Evolutionary conservation across 2,329 filamentous ascomycete genomes (phyloP), one percentile per base, ranked within the genome.

Genomic region (Epichloe sylvatica): DNA sequence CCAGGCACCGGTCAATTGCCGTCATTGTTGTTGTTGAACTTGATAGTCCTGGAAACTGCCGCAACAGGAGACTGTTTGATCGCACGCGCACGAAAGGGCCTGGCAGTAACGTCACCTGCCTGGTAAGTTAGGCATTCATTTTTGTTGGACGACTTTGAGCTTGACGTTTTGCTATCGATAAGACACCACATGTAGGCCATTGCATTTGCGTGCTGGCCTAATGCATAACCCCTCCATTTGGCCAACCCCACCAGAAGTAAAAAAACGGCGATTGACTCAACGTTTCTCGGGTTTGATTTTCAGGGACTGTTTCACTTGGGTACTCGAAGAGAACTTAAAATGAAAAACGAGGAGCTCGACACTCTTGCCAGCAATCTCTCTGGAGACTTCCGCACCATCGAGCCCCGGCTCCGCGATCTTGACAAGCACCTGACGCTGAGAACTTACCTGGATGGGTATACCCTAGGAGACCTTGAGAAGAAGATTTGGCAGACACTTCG

Each of bases 371-470:
- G 66, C 59, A 70, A 70, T 57, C 69, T 81, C 52, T 66, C 69
- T 52, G 74, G 72, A 38, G 87, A 95, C 67, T 92, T 94, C 71
- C 94, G 92, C 70, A 73, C 83, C 51, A 81, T 90, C 56, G 86
- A 92, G 62, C 77, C 80, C 25, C 75, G 81, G 52, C 77, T 94
- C 49, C 74, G 77, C 59, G 81, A 85, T 57, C 80, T 96, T 54
- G 88, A 96, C 67, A 86, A 86, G 65, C 85, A 94, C 70, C 77
- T 97, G 53, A 87, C 83, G 4, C 80, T 96, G 34, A 83, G 91
- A 60, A 87, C 86, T 13, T 92, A 92, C 68, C 76, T 96, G 56
- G 79, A 86, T 47, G 89, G 89, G 53, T 91, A 94, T 72, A 73
- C 73, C 25, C 73, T 92, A 46, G 83, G 83, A 51, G 80, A 88